These are phyloP conservation scores for Austroboletus niveus DNA, from an alignment of 1,284 basidiomycete species.

Conservation along the genomic window DNA sequence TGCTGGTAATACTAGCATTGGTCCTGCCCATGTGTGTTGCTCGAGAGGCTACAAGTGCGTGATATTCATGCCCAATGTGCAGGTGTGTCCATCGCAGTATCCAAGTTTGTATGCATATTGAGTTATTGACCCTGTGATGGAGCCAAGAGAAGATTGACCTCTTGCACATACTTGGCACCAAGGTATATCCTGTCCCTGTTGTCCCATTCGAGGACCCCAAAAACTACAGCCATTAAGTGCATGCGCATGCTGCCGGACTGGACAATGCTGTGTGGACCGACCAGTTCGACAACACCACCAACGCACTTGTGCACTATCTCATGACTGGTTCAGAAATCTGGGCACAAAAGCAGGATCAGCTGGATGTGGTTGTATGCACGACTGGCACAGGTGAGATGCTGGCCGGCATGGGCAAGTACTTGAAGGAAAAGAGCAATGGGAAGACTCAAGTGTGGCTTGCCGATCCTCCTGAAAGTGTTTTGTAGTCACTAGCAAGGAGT, in stretches of 20 bases:
- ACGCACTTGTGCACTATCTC: conserved; percentile 85
- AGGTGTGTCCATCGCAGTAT: conserved; percentile 45
- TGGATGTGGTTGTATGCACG: conserved; percentile 91
- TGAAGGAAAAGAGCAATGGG: conserved; percentile 84
- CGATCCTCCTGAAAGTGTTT: conserved; percentile 93
- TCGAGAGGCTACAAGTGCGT: conserved; percentile 95
- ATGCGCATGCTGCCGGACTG: conserved; percentile 78
- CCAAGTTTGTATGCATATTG: neutral
- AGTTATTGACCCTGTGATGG: conserved; percentile 40
- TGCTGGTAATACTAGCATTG: conserved; percentile 98
- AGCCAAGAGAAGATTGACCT: conserved; percentile 99
- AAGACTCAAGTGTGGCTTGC: conserved; percentile 91
- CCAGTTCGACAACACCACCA: conserved; percentile 95
- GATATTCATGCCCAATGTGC: conserved; percentile 99
- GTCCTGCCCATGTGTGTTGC: conserved; percentile 92
- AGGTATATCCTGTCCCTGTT: conserved; percentile 94
- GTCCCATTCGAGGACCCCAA: conserved; percentile 94
- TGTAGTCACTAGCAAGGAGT: too few species aligned
- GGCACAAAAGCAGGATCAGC: conserved; percentile 78
- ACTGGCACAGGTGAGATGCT: conserved; percentile 97
- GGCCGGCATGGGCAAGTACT: conserved; percentile 82
- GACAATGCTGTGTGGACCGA: conserved; percentile 99
- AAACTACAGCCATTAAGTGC: conserved; percentile 99
- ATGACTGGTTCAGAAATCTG: conserved; percentile 97
- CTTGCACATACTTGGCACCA: conserved; percentile 93